phyloP scores from a whole-genome alignment of 768 basidiomycete species.

The Tricholoma flavovirens region DNA sequence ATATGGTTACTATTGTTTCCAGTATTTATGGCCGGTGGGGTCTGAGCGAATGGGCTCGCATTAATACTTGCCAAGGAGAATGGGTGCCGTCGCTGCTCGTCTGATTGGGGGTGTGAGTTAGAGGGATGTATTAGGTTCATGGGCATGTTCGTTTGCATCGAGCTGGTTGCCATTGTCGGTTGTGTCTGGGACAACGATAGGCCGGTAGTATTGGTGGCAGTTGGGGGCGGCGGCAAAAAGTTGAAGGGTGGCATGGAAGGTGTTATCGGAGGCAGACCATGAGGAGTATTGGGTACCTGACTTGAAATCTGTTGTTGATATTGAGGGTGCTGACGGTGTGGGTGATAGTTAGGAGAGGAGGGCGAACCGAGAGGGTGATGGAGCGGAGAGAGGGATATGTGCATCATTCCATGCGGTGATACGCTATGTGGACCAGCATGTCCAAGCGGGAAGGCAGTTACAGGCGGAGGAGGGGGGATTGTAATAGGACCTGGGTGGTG shows the following conservation, averaged over 20 bases:
- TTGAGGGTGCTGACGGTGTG: constrained; percentile 34
- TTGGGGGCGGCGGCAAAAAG: constrained; percentile 55
- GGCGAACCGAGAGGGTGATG: constrained; percentile 25
- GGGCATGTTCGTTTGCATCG: not conserved
- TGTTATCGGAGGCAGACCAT: constrained; percentile 88
- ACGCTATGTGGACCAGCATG: constrained; percentile 5
- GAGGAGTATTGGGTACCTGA: constrained; percentile 53
- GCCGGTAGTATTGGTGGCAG: constrained; percentile 9
- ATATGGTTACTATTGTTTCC: constrained; percentile 11
- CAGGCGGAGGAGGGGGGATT: constrained; percentile 53
- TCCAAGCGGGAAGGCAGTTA: constrained; percentile 30
- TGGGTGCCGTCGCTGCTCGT: constrained; percentile 38
- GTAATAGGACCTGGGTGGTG: constrained; percentile 69
- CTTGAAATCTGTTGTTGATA: constrained; percentile 10
- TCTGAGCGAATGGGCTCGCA: not conserved
- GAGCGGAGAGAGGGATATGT: constrained; percentile 24
- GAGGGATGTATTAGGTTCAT: not conserved
- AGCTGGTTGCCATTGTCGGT: not conserved
- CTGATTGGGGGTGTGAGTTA: not conserved
- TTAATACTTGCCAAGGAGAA: constrained; percentile 20
- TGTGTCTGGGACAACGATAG: constrained; percentile 1
- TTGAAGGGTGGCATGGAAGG: constrained; percentile 96
- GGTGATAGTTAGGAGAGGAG: constrained; percentile 35
- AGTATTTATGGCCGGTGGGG: constrained; percentile 55
- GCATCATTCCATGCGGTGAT: constrained; percentile 22